Base-by-base conservation (phyloP, 2,329 filamentous ascomycete species). In the Magnaporthales sp. region DNA sequence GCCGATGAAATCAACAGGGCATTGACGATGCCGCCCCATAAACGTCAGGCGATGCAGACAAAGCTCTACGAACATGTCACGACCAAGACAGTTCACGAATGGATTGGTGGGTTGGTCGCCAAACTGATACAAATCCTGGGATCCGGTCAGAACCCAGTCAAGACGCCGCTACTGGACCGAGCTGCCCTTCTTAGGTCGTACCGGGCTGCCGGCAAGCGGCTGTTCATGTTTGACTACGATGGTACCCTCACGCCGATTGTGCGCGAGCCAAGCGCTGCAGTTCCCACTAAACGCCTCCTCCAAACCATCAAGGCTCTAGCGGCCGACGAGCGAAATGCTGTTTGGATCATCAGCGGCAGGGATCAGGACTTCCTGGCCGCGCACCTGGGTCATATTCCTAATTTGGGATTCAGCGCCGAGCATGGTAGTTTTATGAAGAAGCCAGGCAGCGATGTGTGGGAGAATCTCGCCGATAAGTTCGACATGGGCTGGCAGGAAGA, bases 141-240 rank as follows among this genome's bases (percentile, higher is more conserved):
- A 26, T 91, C 90, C 19, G 90, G 90, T 72, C 89, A 90, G 70
- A 88, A 90, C 68, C 86, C 88, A 11, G 86, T 90, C 67, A 86
- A 89, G 3, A 98, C 94, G 0, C 94, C 94, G 0, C 84, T 90
- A 1, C 86, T 98, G 24, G 93, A 98, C 75, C 88, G 89, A 46
- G 83, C 87, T 3, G 83, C 87, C 69, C 78, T 97, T 70, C 81
- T 96, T 51, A 80, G 84, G 66, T 89, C 89, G 68, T 98, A 97
- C 77, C 86, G 88, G 68, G 81, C 84, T 54, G 88, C 92, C 3
- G 85, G 85, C 69, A 92, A 91, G 78, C 88, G 95, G 11, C 83
- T 99, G 3, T 97, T 98, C 81, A 94, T 99, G 91, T 97, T 98
- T 75, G 95, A 99, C 79, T 99, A 99, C 74, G 95, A 99, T 75